phyloP scores from a whole-genome alignment of 768 basidiomycete genomes.

The Imleria badia region DNA sequence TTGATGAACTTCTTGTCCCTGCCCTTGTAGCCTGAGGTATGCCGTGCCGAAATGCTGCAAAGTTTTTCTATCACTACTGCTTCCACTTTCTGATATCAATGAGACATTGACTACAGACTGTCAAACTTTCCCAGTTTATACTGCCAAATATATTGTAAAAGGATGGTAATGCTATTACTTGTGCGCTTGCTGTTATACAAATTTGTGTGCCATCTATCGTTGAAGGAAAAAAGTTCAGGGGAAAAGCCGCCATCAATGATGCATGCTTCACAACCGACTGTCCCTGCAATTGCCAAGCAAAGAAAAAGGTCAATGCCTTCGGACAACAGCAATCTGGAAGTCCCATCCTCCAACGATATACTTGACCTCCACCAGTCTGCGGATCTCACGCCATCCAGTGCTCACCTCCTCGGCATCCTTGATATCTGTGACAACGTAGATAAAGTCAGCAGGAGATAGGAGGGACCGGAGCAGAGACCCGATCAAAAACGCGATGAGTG shows the following conservation, averaged over 20 bases:
- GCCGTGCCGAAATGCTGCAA: too few relatives aligned
- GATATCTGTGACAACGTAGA: conserved; percentile 68
- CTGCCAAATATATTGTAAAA: background rate
- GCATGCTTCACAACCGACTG: background rate
- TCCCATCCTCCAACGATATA: conserved; percentile 85
- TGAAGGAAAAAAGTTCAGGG: background rate
- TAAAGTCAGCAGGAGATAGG: conserved; percentile 87
- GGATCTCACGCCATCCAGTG: conserved; percentile 81
- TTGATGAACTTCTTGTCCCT: too few relatives aligned
- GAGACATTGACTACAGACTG: background rate
- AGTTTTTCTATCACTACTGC: too few relatives aligned
- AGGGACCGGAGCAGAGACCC: conserved; percentile 89
- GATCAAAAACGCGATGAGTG: conserved; percentile 85
- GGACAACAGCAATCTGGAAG: conserved; percentile 81
- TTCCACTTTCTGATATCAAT: background rate
- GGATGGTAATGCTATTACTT: background rate
- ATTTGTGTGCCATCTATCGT: conserved; percentile 8
- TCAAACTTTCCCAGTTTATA: background rate
- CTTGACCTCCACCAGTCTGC: conserved; percentile 77
- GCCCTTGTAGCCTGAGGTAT: too few relatives aligned
- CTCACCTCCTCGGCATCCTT: conserved; percentile 51
- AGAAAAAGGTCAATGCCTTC: conserved; percentile 50
- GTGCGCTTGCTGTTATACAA: conserved; percentile 9
- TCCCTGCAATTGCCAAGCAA: background rate
- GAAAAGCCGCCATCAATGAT: background rate